Evolutionary conservation across 2,329 filamentous ascomycete species (phyloP), one percentile per base, ranked within the genome.

Genomic region (Mollisiaceae sp.): DNA sequence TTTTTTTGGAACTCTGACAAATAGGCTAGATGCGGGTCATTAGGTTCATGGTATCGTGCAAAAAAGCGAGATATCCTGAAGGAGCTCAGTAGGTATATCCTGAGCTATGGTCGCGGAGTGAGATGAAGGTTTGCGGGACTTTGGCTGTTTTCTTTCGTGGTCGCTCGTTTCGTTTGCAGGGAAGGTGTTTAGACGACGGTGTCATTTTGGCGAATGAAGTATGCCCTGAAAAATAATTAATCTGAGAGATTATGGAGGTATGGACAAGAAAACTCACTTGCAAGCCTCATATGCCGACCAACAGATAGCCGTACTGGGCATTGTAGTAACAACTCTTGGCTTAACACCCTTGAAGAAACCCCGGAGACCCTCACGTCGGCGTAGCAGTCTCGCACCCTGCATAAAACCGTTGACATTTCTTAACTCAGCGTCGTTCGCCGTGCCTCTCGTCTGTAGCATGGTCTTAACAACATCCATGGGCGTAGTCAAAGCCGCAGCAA

Each of bases 221-320:
- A 88, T 36, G 86, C 83, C 78, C 85, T 88, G n/a, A 45, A 24
- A 52, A 50, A 5, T n/a, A 27, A 20, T 71, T 62, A 71, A 64
- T 60, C 50, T 18, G 8, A 43, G 55, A 18, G 8, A 15, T 24
- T 6, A 11, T 41, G 20, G 15, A 52, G 45, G 32, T n/a, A 24
- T 27, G 52, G 39, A 35, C 50, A 15, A 24, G 52, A 36, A 59
- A 24, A 80, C 86, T 74, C 79, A 89, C 87, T 90, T 90, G 72
- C 86, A 89, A 69, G 87, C 87, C 74, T 90, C 87, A 72, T 90
- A 90, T 36, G 87, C 87, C 45, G 87, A 95, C 95, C 95, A 99
- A 84, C 95, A 99, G 76, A 99, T 99, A n/a, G 95, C 95, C 39
- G 95, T 99, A 81, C 94, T 97, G 22, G 95, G 95, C 91, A 98